Evolutionary conservation across 2,329 filamentous ascomycete species (phyloP).

Genomic region (Aspergillus pseudotamarii): DNA sequence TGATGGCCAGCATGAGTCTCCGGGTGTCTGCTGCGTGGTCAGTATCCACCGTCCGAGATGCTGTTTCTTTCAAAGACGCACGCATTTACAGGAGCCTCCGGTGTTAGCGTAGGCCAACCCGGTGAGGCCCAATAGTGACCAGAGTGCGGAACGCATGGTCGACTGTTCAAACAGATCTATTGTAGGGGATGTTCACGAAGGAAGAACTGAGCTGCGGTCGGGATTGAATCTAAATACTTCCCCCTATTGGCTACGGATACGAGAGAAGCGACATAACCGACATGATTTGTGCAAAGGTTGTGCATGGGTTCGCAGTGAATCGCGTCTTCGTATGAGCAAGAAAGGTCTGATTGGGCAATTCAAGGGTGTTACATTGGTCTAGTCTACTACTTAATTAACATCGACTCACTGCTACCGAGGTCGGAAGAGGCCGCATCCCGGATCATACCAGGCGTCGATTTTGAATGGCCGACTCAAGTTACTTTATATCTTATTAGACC

Average conservation of each 20-base stretch:
- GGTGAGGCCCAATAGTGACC: neutral
- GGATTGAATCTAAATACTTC: neutral
- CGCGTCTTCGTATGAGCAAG: neutral
- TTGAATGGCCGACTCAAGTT: neutral
- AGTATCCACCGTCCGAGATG: neutral
- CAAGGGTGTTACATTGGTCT: neutral
- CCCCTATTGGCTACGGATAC: neutral
- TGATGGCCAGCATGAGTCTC: constrained; percentile 37
- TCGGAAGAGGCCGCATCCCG: neutral
- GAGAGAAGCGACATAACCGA: neutral
- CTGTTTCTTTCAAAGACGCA: neutral
- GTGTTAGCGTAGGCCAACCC: neutral
- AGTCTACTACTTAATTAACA: neutral
- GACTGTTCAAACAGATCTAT: too few relatives aligned
- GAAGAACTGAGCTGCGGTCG: neutral
- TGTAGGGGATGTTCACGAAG: neutral
- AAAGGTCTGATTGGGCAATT: neutral
- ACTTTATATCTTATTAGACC: neutral
- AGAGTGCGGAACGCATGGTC: neutral
- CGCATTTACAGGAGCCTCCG: constrained; percentile 14
- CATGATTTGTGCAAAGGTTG: neutral
- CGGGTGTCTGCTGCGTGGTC: constrained; percentile 18
- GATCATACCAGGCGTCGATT: neutral
- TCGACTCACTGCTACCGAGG: neutral
- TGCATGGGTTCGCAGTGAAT: neutral